phyloP scores from a whole-genome alignment of 352 stramenopile genomes.

The Detonula confervacea region DNA sequence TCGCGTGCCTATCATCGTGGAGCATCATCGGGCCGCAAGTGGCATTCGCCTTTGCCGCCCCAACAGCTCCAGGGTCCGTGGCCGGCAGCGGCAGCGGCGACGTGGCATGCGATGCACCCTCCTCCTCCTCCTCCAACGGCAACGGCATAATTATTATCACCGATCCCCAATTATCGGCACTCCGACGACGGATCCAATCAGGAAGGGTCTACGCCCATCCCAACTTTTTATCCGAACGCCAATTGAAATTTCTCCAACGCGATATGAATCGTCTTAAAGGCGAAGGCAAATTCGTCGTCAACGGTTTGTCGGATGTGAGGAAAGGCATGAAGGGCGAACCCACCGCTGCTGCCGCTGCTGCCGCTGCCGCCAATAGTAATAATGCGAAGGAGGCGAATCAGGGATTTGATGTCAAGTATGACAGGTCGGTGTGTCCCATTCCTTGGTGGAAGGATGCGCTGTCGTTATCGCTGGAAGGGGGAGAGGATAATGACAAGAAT shows the following conservation, averaged over 20 bases:
- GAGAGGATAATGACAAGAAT: not conserved
- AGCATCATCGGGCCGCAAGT: not conserved
- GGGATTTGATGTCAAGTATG: slow-evolving; percentile 38
- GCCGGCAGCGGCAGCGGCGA: not conserved
- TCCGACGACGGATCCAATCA: slow-evolving; percentile 17
- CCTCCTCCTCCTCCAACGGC: not conserved
- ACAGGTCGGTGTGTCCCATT: slow-evolving; percentile 48
- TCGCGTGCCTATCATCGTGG: not conserved
- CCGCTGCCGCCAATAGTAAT: not conserved
- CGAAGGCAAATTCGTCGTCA: slow-evolving; percentile 35
- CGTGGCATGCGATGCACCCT: too few relatives aligned
- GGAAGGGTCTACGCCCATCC: slow-evolving; percentile 53
- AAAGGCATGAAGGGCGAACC: slow-evolving; percentile 35
- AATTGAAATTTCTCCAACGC: slow-evolving; percentile 29
- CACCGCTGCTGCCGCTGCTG: not conserved
- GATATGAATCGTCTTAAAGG: slow-evolving; percentile 40
- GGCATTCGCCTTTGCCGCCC: not conserved
- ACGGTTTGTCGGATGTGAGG: slow-evolving; percentile 46
- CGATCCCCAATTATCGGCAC: not conserved
- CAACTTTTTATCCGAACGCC: slow-evolving; percentile 43
- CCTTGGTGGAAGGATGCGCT: slow-evolving; percentile 56
- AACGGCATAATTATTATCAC: not conserved
- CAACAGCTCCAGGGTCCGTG: not conserved
- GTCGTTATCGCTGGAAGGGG: not conserved
- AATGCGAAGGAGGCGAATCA: slow-evolving; percentile 18